phyloP scores from a whole-genome alignment of 1,284 basidiomycete species.

The Athelia sp. region DNA sequence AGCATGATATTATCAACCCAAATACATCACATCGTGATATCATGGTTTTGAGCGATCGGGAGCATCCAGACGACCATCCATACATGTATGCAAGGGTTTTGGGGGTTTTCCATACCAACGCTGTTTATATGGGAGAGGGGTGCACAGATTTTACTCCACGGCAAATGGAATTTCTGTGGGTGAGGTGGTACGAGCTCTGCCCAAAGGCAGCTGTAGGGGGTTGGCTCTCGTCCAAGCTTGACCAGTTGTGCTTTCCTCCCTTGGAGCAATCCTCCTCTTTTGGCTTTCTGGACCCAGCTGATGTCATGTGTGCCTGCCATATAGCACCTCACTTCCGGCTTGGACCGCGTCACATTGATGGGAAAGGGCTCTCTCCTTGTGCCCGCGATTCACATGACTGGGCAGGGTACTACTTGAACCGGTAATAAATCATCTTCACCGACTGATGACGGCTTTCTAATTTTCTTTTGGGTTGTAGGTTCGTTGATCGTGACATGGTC shows the following conservation, averaged over 20 bases:
- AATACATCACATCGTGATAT: conserved; percentile 23
- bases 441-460: conserved; percentile 4
- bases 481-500: conserved; percentile 11
- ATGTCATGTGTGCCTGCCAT: conserved; percentile 9
- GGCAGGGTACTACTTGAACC: conserved; percentile 11
- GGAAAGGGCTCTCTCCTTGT: neutral
- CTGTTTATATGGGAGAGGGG: neutral
- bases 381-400: conserved; percentile 5
- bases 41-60: conserved; percentile 26
- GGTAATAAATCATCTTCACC: conserved; percentile 8
- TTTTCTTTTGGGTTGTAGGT: conserved; percentile 2
- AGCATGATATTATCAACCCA: conserved; percentile 34
- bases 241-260: neutral
- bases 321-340: conserved; percentile 8
- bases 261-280: conserved; percentile 1
- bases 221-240: conserved; percentile 8
- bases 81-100: neutral
- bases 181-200: conserved; percentile 9
- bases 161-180: conserved; percentile 7
- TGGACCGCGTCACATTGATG: neutral
- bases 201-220: conserved; percentile 3
- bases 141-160: neutral
- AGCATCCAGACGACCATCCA: conserved; percentile 4
- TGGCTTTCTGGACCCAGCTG: conserved; percentile 10
- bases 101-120: neutral